Base-by-base conservation (phyloP, 305 asterid species). In the Fraxinus greggii region DNA sequence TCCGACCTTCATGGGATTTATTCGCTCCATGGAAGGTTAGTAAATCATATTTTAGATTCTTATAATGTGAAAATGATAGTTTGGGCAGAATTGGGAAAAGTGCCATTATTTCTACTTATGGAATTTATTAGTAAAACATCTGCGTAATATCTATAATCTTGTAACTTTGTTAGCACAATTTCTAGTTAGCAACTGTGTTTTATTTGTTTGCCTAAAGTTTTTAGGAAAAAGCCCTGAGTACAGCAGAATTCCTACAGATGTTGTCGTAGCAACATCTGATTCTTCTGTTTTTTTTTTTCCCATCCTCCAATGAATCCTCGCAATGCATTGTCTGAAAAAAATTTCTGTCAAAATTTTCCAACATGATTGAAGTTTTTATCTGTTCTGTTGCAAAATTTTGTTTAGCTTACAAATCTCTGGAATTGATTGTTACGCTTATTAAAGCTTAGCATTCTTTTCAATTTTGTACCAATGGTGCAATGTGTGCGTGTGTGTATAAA, bases 11-110 rank as follows among this genome's bases (percentile, higher is more conserved):
- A 4, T 92, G 93, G 96, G 97, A 96, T 89, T 86, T 94, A 78
- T 74, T 88, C 12, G 83, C 95, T 83, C 99, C 99, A 69, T 96
- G 99, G 99, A 94, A 94, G 97, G 98, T 95, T 72, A 56, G 83
- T 76, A 7, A 51, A 65, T 76, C 56, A 33, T 9, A 26, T 63
- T 29, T 73, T 26, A 1, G 80, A 79, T 29, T 54, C 23, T 56
- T 70, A 31, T 70, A 23, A 15, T 29, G 24, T 65, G 73, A 65
- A 65, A 3, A 65, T 5, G 19, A 24, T 65, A 65, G 8, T 65
- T 12, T 65, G 17, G 5, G 35, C 73, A 3, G 73, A 26, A 26
- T 3, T 29, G 2, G 2, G 33, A 3, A 12, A 65, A 7, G 3
- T 65, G 15, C 7, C 73, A 3, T 9, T 65, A 65, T 65, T 65